These are phyloP conservation scores for Mucor irregularis DNA, from an alignment of 371 early-diverging fungal species.

Conservation along the genomic window DNA sequence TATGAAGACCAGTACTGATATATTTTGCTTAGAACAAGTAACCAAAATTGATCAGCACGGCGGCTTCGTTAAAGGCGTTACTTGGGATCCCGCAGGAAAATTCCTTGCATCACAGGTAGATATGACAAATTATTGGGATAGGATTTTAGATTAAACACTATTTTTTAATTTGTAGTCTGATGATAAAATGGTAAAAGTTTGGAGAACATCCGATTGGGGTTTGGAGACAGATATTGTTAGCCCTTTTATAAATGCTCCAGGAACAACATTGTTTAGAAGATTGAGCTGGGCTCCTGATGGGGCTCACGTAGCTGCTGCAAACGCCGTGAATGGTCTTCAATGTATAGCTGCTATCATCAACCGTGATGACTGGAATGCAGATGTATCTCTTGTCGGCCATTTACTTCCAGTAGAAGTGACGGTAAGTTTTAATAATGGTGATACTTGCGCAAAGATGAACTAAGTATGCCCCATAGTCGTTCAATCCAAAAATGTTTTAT, in stretches of 20 bases:
- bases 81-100: slow-evolving; percentile 95
- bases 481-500: slow-evolving; percentile 82
- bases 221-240: slow-evolving; percentile 70
- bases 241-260: slow-evolving; percentile 76
- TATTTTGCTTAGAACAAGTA: slow-evolving; percentile 70
- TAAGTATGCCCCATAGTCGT: slow-evolving; percentile 38
- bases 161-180: slow-evolving; percentile 69
- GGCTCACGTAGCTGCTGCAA: slow-evolving; percentile 83
- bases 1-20: too few species aligned
- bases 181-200: slow-evolving; percentile 88
- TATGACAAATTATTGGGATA: neutral
- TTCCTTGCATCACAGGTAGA: slow-evolving; percentile 89
- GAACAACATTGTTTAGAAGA: slow-evolving; percentile 89
- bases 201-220: slow-evolving; percentile 87
- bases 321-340: slow-evolving; percentile 83
- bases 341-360: slow-evolving; percentile 84
- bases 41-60: slow-evolving; percentile 70
- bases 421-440: slow-evolving; percentile 51
- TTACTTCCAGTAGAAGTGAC: slow-evolving; percentile 88
- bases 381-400: slow-evolving; percentile 90
- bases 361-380: slow-evolving; percentile 78
- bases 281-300: slow-evolving; percentile 97
- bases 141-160: neutral
- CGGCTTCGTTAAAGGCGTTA: slow-evolving; percentile 95
- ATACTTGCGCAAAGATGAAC: too few species aligned